Base-by-base conservation (phyloP, 208 protist species). In the Crithidia expoeki region DNA sequence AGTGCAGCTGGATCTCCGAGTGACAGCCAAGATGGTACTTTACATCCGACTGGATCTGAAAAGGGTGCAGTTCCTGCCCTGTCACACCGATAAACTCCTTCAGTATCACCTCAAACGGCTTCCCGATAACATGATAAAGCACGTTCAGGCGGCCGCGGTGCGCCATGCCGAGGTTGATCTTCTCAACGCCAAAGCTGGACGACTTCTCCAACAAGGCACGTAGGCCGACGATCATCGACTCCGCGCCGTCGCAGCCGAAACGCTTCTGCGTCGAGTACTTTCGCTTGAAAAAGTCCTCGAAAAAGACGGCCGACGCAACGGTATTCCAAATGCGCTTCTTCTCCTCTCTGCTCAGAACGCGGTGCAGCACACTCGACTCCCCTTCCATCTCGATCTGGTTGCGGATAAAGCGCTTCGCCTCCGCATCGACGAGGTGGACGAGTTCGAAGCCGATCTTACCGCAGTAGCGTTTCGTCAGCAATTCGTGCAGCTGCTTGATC, bases 1-100 rank as follows among this genome's bases (percentile, higher is more conserved):
- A 56, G 27, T 86, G 81, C 19, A 96, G 46, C 40, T 73, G 56
- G 14, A 98, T 67, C 33, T 91, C 74, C 34, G 83, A 75, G 32
- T 74, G 93, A 44, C 83, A 93, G 63, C 98, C 98, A 16, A 99
- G 88, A 80, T 99, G 98, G 85, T 99, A 99, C 82, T 99, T 99
- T 12, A 99, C 98, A 65, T 99, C 98, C 59, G 97, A 98, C 53
- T 96, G 98, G 68, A 99, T 98, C 84, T 98, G 87, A 61, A 94
- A 95, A 5, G 86, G 85, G 47, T 68, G 69, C 40, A 97, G 76
- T 67, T 97, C 86, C 25, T 74, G 46, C 0, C 78, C 85, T 25
- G 74, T 86, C 7, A 94, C 74, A 58, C 92, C 92, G 19, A 89
- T 65, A 61, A 98, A 98, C 82, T 98, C 93, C 72, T 92, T 94